These are phyloP conservation scores for Nothopassalora personata DNA, from an alignment of 2,329 filamentous ascomycete genomes.

Conservation along the genomic window DNA sequence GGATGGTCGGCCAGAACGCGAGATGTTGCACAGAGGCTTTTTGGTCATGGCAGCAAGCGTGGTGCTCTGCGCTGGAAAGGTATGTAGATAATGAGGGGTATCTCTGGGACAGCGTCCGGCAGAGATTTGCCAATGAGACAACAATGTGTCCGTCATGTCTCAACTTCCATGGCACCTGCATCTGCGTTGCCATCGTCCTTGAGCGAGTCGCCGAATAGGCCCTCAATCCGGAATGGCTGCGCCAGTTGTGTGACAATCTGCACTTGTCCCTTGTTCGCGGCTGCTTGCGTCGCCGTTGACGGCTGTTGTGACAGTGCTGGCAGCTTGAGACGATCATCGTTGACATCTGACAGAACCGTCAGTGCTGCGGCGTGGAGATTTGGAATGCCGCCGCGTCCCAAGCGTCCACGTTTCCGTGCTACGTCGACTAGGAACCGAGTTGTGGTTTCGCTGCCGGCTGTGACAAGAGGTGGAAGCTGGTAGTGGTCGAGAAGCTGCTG, in stretches of 20 bases:
- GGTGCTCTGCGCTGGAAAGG: neutral
- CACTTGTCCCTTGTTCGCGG: slow-evolving; percentile 60
- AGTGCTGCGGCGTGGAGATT: slow-evolving; percentile 84
- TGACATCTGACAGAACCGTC: slow-evolving; percentile 93
- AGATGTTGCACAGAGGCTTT: neutral
- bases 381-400: slow-evolving; percentile 84
- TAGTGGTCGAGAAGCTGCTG: slow-evolving; percentile 78
- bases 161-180: slow-evolving; percentile 19
- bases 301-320: slow-evolving; percentile 33
- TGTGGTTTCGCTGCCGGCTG: slow-evolving; percentile 64
- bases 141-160: slow-evolving; percentile 12
- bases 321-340: slow-evolving; percentile 72
- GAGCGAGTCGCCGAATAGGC: slow-evolving; percentile 69
- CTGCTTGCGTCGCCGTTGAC: slow-evolving; percentile 28
- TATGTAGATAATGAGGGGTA: neutral
- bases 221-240: slow-evolving; percentile 90
- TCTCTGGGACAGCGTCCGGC: slow-evolving; percentile 6
- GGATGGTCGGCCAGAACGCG: neutral
- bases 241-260: slow-evolving; percentile 90
- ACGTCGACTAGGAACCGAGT: slow-evolving; percentile 94
- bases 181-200: slow-evolving; percentile 23
- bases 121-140: neutral
- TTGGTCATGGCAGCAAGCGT: neutral
- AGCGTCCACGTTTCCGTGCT: slow-evolving; percentile 80
- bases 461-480: slow-evolving; percentile 71